Evolutionary conservation across 169 alveolate species (phyloP), one percentile per base, ranked within the genome.

Genomic region (Neospora caninum): DNA sequence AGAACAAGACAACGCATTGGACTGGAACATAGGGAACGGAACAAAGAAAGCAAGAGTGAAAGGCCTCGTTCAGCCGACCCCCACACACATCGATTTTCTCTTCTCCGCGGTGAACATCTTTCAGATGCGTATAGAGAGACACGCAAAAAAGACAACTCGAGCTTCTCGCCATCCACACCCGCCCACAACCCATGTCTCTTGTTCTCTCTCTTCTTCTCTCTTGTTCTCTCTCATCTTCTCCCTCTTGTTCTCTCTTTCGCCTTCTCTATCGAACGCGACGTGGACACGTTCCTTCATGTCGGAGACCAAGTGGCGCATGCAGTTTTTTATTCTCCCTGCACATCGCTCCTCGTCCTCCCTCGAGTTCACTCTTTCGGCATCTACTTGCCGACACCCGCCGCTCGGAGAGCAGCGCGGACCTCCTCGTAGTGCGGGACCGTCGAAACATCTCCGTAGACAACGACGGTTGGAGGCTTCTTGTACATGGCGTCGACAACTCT

Each of bases 361-460:
- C 70, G 25, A 16, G 70, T 25, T 16, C 70, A 25, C 25, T 58
- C 70, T 18, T 58, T 16, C 16, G 70, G 70, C 70, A 25, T 25
- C 70, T 58, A 73, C 42, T 31, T 31, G 84, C 49, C 43, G 45
- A 36, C 93, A 20, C 93, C 94, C n/a, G 94, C 94, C 1, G 94
- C 49, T 31, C 31, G 58, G 34, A 92, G 92, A 9, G 88, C 92
- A 31, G 93, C 88, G n/a, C 92, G 73, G n/a, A 97, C 73, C 69
- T 96, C 98, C 53, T 96, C 97, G 86, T 96, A 96, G 94, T 97
- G 98, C 25, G 98, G 98, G 87, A 97, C 93, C 54, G 82, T 93
- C 69, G 95, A 80, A 39, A 96, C 94, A 87, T 97, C 97, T 7
- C 98, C 98, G 92, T 97, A 94, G 25, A 96, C 98, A 42, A 97